Evolutionary conservation across 352 stramenopile genomes (phyloP).

Genomic region (Globisporangium echinulatum): DNA sequence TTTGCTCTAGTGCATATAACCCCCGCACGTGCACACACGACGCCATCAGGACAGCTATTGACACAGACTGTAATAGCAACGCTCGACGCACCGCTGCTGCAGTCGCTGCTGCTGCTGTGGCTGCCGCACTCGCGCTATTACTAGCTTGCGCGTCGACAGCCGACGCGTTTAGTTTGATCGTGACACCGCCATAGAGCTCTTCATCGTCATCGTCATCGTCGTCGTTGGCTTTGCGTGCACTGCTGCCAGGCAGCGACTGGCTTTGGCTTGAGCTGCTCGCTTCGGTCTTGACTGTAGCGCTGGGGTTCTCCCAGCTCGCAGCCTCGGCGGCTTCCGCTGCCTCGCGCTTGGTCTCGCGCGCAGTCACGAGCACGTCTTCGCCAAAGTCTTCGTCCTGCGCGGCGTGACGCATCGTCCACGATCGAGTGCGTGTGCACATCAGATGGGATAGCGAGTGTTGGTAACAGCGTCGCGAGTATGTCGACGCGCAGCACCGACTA

Average conservation of each 20-base stretch:
- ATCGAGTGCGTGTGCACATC: conserved; percentile 4
- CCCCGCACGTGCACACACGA: too few species aligned
- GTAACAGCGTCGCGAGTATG: too few species aligned
- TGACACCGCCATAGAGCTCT: conserved; percentile 73
- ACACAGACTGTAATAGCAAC: too few species aligned
- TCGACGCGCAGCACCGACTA: too few species aligned
- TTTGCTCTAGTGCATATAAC: not conserved
- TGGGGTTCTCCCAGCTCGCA: not conserved
- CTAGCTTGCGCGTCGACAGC: not conserved
- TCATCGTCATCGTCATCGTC: conserved; percentile 66
- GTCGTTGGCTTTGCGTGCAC: not conserved
- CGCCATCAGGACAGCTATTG: too few species aligned
- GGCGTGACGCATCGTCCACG: not conserved
- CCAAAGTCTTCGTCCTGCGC: conserved; percentile 74
- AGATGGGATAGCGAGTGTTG: too few species aligned
- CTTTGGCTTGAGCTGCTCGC: not conserved
- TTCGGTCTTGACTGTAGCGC: not conserved
- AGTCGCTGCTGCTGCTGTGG: not conserved
- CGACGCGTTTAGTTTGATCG: conserved; percentile 55
- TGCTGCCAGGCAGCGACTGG: not conserved
- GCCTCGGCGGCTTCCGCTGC: conserved; percentile 9
- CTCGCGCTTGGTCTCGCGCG: conserved; percentile 12
- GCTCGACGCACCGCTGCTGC: not conserved
- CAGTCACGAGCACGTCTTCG: conserved; percentile 55
- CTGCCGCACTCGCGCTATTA: not conserved